Percentiles rank a stretch among this genome's conserved stretches.
Conservation (phyloP, 257 asterid genomes). For the Solanum boliviense region DNA sequence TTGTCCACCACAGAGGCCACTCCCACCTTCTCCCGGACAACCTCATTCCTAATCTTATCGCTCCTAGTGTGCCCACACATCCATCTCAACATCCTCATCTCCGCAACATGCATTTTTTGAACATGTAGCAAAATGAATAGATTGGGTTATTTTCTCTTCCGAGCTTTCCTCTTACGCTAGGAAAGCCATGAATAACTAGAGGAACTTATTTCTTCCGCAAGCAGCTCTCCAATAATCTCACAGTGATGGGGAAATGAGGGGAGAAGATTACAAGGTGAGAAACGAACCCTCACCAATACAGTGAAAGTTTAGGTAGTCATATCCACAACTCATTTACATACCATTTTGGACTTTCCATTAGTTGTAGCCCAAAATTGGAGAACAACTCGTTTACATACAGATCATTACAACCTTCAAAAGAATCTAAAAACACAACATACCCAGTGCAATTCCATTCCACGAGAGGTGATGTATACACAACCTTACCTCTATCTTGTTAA, state of each 20-base stretch:
- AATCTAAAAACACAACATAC: not conserved
- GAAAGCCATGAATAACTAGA: not conserved
- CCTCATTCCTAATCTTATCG: no score
- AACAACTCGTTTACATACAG: not conserved
- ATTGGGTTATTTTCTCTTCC: not conserved
- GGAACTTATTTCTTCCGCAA: not conserved
- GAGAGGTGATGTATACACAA: not conserved
- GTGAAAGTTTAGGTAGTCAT: not conserved
- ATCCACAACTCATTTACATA: not conserved
- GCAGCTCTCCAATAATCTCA: not conserved
- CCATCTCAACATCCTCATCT: no score
- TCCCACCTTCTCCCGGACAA: no score
- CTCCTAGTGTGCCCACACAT: no score
- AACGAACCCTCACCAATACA: not conserved
- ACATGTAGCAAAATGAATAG: not conserved
- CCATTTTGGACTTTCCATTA: not conserved
- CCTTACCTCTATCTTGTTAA: not conserved
- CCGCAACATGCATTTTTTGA: no score
- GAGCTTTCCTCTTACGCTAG: not conserved
- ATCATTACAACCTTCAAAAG: not conserved
- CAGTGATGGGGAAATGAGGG: not conserved
- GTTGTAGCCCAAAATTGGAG: not conserved
- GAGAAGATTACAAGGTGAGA: not conserved
- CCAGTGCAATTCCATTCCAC: not conserved
- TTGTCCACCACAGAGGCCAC: no score